Evolutionary conservation across 2,329 filamentous ascomycete genomes (phyloP).

Genomic region (Pezicula rhizophila): DNA sequence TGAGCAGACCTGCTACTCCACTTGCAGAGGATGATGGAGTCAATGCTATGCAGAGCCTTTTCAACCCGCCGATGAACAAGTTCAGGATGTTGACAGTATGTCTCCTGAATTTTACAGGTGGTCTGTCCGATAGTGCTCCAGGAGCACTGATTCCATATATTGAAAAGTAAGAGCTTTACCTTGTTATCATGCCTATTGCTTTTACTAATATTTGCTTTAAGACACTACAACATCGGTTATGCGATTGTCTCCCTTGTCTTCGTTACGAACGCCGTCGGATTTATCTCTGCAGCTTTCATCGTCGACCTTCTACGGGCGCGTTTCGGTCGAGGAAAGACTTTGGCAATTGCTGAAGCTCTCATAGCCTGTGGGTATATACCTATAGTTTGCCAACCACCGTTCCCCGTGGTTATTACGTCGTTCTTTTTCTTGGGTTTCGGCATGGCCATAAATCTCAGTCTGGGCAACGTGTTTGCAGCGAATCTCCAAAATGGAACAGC

Average conservation of each 20-base stretch:
- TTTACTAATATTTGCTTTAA: constrained; percentile 20
- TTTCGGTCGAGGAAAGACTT: constrained; percentile 58
- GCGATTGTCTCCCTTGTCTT: constrained; percentile 77
- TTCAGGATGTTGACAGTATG: constrained; percentile 62
- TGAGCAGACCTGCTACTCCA: constrained; percentile 46
- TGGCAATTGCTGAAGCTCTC: constrained; percentile 52
- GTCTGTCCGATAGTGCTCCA: constrained; percentile 68
- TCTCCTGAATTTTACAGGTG: constrained; percentile 61
- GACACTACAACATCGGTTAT: constrained; percentile 69
- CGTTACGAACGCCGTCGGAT: constrained; percentile 70
- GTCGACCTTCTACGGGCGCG: constrained; percentile 56
- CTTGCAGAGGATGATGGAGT: constrained; percentile 30
- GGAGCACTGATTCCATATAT: constrained; percentile 79
- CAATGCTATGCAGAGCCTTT: constrained; percentile 49
- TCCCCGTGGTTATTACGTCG: constrained; percentile 57
- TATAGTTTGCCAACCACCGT: constrained; percentile 63
- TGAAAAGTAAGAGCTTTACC: constrained; percentile 43
- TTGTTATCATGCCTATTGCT: not conserved
- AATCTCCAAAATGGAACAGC: constrained; percentile 47
- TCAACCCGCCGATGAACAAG: constrained; percentile 60
- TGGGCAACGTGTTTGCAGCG: constrained; percentile 54
- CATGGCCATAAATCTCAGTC: constrained; percentile 48
- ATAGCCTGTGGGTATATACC: constrained; percentile 58
- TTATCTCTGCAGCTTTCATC: constrained; percentile 65
- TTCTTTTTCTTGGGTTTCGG: constrained; percentile 64